Evolutionary conservation across 2,329 filamentous ascomycete species (phyloP), one percentile per base, ranked within the genome.

Genomic region (Ophiostoma australiae): DNA sequence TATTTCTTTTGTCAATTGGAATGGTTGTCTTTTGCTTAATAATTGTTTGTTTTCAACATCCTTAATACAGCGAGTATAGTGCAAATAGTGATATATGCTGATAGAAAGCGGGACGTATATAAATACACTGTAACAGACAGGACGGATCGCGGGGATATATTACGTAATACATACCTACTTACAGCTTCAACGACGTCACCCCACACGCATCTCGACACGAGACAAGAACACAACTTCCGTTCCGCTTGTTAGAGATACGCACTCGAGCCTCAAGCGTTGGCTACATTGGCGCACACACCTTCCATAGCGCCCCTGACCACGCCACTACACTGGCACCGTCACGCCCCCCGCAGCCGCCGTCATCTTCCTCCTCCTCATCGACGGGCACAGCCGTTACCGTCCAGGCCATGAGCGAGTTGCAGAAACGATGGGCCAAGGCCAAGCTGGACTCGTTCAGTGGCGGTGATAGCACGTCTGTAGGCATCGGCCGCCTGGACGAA

Each of bases 401-500:
- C 20, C 63, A 70, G 39, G 70, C 71, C 7, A 79, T 79, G 78
- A 79, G 77, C 73, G 77, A 78, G 69, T 75, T 79, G 48, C 78
- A 79, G 74, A 73, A 76, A 72, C 76, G 76, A 70, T 78, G 76
- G 77, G 77, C 77, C 72, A 78, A 77, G 73, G 75, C 77, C 73
- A 74, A 74, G 71, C 39, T 75, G 70, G 71, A 74, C 52, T 71
- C 73, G n/a, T 65, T 70, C 68, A 71, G 71, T n/a, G 52, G 48
- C 15, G 68, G 66, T 23, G 17, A 10, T 41, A n/a, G 41, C n/a
- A 11, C 37, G 6, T 5, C n/a, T 1, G 41, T 1, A 15, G 15
- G 67, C 6, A 84, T 87, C 72, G 80, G 84, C 73, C 35, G 35
- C 4, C 35, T 66, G 63, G 85, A 87, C 76, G 78, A 80, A 70